Evolutionary conservation across 148 eudicot genomes (phyloP).

Genomic region (Diospyros lotus): DNA sequence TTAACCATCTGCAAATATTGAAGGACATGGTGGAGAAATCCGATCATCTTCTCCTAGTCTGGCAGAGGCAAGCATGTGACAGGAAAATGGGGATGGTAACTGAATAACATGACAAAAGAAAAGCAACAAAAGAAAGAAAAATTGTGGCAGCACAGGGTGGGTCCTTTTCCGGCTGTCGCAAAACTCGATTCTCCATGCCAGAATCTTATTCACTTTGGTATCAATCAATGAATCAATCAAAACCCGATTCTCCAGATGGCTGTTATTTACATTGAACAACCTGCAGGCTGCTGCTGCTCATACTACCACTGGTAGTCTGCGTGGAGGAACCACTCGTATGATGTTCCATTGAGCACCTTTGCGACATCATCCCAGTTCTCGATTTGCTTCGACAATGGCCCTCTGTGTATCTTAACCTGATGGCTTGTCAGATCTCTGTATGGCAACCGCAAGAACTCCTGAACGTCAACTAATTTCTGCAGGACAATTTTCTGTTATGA

Average conservation of each 20-base stretch:
- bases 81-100: too few relatives aligned
- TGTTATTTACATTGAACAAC: constrained; percentile 9
- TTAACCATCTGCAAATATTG: too few relatives aligned
- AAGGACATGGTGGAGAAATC: too few relatives aligned
- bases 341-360: constrained; percentile 46
- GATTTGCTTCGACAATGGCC: constrained; percentile 40
- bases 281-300: neutral
- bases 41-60: too few relatives aligned
- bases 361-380: constrained; percentile 58
- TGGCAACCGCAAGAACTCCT: constrained; percentile 55
- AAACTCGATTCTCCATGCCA: too few relatives aligned
- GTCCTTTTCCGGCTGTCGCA: too few relatives aligned
- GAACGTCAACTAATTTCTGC: constrained; percentile 63
- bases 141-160: too few relatives aligned
- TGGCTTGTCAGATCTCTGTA: constrained; percentile 44
- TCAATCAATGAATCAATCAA: constrained; percentile 14
- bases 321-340: constrained; percentile 43
- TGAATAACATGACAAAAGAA: too few relatives aligned
- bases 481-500: neutral
- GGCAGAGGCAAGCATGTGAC: too few relatives aligned
- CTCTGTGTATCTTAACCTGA: constrained; percentile 68
- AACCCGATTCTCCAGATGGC: neutral
- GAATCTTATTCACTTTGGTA: neutral
- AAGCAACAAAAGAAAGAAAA: too few relatives aligned
- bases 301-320: constrained; percentile 29